phyloP scores from a whole-genome alignment of 2,329 filamentous ascomycete genomes.

The Emydomyces testavorans region DNA sequence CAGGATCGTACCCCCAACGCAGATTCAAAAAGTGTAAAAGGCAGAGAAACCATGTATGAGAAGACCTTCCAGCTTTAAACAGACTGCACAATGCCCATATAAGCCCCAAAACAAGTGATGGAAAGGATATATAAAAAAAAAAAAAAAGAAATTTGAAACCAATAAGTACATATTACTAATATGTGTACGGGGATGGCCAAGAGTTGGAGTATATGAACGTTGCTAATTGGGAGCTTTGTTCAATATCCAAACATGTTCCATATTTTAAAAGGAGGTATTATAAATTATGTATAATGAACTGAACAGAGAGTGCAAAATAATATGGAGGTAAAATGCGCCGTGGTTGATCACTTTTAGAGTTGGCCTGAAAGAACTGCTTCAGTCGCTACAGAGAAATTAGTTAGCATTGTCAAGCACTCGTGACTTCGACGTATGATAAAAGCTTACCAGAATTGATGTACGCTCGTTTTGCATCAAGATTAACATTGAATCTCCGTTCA shows the following conservation, averaged over 20 bases:
- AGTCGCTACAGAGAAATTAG: slow-evolving; percentile 43
- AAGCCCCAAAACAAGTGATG: not conserved
- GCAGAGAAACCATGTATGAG: slow-evolving; percentile 1
- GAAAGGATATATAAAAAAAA: not conserved
- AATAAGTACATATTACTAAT: not conserved
- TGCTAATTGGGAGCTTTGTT: not conserved
- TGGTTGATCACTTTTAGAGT: slow-evolving; percentile 36
- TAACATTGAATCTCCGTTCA: slow-evolving; percentile 77
- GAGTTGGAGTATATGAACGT: not conserved
- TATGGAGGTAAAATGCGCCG: not conserved
- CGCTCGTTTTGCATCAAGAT: slow-evolving; percentile 73
- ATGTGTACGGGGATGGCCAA: not conserved
- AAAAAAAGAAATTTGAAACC: no score
- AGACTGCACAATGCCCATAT: not conserved
- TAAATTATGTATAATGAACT: slow-evolving; percentile 4
- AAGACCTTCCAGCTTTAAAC: not conserved
- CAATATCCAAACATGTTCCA: not conserved
- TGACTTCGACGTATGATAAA: slow-evolving; percentile 19
- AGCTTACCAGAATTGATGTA: slow-evolving; percentile 84
- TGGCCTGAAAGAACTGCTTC: slow-evolving; percentile 69
- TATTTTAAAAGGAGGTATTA: slow-evolving; percentile 1
- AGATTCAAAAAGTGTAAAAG: not conserved
- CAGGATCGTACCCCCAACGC: no score
- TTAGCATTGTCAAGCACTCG: not conserved
- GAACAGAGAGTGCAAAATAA: not conserved